phyloP scores from a whole-genome alignment of 768 basidiomycete species.

The Boletus vinaceobasis region DNA sequence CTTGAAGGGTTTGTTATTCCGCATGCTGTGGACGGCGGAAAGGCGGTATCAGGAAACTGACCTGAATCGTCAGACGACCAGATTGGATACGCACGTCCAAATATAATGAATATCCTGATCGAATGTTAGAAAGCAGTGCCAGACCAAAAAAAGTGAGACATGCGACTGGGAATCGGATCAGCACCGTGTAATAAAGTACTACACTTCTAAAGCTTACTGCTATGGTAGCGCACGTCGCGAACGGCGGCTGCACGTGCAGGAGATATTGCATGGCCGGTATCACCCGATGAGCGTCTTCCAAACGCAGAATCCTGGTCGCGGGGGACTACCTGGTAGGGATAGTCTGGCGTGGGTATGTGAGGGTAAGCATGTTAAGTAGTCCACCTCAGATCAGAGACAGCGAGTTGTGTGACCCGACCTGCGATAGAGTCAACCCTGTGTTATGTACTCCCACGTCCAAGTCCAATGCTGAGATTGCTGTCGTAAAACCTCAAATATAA shows the following conservation, averaged over 20 bases:
- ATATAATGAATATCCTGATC: slow-evolving; percentile 20
- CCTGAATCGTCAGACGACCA: not conserved
- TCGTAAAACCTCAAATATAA: not conserved
- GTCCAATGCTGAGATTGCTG: not conserved
- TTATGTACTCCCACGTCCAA: slow-evolving; percentile 3
- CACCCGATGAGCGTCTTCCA: not conserved
- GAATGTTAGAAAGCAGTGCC: slow-evolving; percentile 11
- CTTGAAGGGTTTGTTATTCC: slow-evolving; percentile 19
- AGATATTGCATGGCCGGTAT: not conserved
- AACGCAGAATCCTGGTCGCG: not conserved
- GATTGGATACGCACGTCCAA: slow-evolving; percentile 19
- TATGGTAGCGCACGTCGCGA: slow-evolving; percentile 11
- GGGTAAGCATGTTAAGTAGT: not conserved
- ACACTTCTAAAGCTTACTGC: not conserved
- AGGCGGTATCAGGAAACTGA: too few species aligned
- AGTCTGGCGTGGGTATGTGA: not conserved
- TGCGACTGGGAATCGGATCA: slow-evolving; percentile 11
- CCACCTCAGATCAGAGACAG: too few species aligned
- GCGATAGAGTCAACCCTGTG: not conserved
- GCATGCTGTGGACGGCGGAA: slow-evolving; percentile 16
- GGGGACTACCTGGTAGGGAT: not conserved
- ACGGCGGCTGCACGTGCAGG: not conserved
- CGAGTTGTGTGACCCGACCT: not conserved
- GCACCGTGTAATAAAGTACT: not conserved
- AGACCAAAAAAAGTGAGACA: slow-evolving; percentile 12